phyloP scores from a whole-genome alignment of 2,329 filamentous ascomycete genomes.

The Lasiodiplodia gonubiensis region DNA sequence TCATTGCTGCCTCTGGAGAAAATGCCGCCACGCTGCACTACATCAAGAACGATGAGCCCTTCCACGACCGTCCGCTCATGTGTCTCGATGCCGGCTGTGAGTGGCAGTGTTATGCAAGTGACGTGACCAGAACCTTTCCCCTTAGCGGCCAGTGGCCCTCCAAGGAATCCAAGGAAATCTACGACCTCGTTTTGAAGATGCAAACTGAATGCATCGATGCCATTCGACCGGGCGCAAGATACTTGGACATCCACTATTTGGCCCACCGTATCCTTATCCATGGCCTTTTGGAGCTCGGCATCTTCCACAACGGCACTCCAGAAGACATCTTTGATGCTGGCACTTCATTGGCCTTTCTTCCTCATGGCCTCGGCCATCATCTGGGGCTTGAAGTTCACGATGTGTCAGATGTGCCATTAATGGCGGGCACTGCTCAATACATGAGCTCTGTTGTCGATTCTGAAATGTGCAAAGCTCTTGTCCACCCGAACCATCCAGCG shows the following conservation, averaged over 20 bases:
- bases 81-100: constrained; percentile 89
- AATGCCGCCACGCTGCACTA: constrained; percentile 91
- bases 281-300: constrained; percentile 73
- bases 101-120: constrained; percentile 83
- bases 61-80: constrained; percentile 71
- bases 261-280: constrained; percentile 75
- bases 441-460: constrained; percentile 43
- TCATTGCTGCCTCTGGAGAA: constrained; percentile 85
- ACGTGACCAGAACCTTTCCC: constrained; percentile 88
- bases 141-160: constrained; percentile 72
- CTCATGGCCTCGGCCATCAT: constrained; percentile 89
- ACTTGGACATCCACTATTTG: constrained; percentile 73
- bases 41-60: constrained; percentile 73
- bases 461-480: constrained; percentile 40
- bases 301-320: constrained; percentile 68
- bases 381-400: constrained; percentile 94
- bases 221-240: constrained; percentile 72
- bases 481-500: constrained; percentile 41
- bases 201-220: constrained; percentile 74
- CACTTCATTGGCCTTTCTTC: constrained; percentile 89
- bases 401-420: constrained; percentile 34
- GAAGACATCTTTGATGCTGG: constrained; percentile 77
- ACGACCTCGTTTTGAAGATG: constrained; percentile 80
- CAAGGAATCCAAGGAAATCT: constrained; percentile 72
- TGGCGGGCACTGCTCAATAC: constrained; percentile 30